A percentile compares a stretch with the other conserved stretches of the same genome.
phyloP scores from a whole-genome alignment of 1,284 basidiomycete genomes.

The Ustilago xerochloae region DNA sequence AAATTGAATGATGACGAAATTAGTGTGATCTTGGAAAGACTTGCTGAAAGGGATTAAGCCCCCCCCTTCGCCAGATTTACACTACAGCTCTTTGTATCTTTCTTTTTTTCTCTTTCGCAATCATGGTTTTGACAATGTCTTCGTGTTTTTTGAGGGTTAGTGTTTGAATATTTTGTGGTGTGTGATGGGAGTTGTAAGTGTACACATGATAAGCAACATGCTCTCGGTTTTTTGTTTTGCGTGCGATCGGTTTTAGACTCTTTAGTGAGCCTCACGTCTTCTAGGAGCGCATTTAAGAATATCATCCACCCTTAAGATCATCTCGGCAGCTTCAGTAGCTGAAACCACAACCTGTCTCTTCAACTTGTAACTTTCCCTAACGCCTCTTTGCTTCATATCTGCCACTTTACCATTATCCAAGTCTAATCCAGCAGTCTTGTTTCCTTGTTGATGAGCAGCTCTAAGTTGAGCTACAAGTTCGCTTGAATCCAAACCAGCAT shows the following conservation, averaged over 20 bases:
- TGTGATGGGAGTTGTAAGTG: no score
- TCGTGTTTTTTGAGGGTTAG: no score
- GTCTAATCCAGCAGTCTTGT: constrained; percentile 86
- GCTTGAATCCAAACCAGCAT: constrained; percentile 96
- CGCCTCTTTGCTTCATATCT: constrained; percentile 86
- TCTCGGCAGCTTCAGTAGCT: constrained; percentile 96
- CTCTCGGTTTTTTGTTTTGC: no score
- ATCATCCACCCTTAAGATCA: constrained; percentile 88
- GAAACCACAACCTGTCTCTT: constrained; percentile 94
- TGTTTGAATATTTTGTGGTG: neutral
- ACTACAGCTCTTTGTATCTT: neutral
- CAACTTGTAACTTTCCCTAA: constrained; percentile 97
- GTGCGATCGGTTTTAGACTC: neutral
- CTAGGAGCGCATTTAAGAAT: constrained; percentile 74
- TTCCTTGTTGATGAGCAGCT: constrained; percentile 93
- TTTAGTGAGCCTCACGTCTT: constrained; percentile 72
- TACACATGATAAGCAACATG: no score
- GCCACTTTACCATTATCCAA: constrained; percentile 86
- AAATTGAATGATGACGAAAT: constrained; percentile 62
- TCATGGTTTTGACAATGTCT: neutral
- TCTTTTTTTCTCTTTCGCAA: neutral
- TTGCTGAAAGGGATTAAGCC: constrained; percentile 64
- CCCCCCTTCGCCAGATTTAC: neutral
- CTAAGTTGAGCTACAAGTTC: constrained; percentile 90
- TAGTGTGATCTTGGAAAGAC: constrained; percentile 58